Base-by-base conservation (phyloP, 192 early-diverging fungal species). In the Coemansia sp. region DNA sequence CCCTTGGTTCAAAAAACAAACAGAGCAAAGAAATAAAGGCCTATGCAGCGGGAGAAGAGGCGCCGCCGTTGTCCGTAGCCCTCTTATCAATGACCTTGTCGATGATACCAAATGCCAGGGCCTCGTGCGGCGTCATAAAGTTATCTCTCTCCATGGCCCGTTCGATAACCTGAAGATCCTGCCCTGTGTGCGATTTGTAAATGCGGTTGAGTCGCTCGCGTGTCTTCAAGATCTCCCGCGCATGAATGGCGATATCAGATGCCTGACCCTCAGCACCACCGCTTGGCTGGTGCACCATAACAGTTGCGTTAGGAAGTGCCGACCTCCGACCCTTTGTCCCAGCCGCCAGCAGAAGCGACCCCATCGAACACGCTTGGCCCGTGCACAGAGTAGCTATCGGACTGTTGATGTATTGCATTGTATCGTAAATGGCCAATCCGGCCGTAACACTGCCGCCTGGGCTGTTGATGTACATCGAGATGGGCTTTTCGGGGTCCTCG, bases 281-380 rank as follows among this genome's bases (percentile, higher is more conserved):
- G 36, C 90, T 94, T 24, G 97, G 97, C 78, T 99, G 97, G 74
- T 99, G 97, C 52, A 99, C 91, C 97, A 98, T 99, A 24, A 99
- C 90, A 3, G 90, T 87, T 7, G 95, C 89, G 74, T 99, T 92
- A 11, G 96, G 96, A 18, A 99, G 77, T 23, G 94, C 84, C 49
- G 88, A 92, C 35, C 97, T 76, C 55, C 93, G 91, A 20, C 95
- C 97, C 15, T 89, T 88, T 38, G 94, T 89, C 12, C 97, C 95
- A 16, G 95, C 94, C 6, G 94, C 85, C 57, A 99, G 73, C 14
- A 99, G 84, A 56, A 99, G 84, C 51, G 96, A 98, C 9, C 93
- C 97, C 97, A 99, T 99, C 0, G 94, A 96, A 67, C 95, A 97
- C 5, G 97, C 96, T 81, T 99, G 97, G 21, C 97, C 97, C 56